Conservation (phyloP, 148 eudicot species). For the Nepenthes gracilis region DNA sequence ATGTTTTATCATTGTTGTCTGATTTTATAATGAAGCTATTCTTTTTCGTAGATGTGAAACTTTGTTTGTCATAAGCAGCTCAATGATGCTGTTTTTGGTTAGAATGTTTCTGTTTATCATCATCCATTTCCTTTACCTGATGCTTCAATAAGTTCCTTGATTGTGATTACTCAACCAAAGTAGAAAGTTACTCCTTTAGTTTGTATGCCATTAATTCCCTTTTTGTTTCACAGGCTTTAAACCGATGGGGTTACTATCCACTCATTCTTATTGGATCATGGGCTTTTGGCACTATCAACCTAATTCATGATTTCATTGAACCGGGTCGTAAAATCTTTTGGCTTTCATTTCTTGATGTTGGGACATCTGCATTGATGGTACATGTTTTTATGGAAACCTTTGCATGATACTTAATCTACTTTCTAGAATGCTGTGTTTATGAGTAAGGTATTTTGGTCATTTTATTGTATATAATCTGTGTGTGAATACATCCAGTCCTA, state of each 20-base stretch:
- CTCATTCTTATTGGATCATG: slow-evolving; percentile 96
- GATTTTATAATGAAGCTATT: too few species aligned
- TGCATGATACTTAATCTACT: too few species aligned
- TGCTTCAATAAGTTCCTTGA: neutral
- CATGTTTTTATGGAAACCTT: neutral
- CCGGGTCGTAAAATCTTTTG: slow-evolving; percentile 88
- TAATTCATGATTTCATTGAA: slow-evolving; percentile 84
- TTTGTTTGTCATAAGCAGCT: too few species aligned
- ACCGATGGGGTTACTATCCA: slow-evolving; percentile 97
- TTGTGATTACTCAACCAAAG: too few species aligned
- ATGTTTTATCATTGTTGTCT: too few species aligned
- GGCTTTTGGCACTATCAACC: slow-evolving; percentile 91
- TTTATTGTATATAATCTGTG: too few species aligned
- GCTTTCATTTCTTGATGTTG: slow-evolving; percentile 95
- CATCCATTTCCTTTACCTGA: neutral
- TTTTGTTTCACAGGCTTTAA: slow-evolving; percentile 45
- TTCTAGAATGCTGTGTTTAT: too few species aligned
- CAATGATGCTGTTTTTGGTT: neutral
- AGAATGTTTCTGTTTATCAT: neutral
- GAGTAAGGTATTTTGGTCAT: too few species aligned
- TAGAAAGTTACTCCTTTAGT: neutral
- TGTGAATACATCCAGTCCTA: too few species aligned
- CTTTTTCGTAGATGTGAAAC: too few species aligned
- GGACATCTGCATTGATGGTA: slow-evolving; percentile 95
- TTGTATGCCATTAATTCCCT: neutral